phyloP scores from a whole-genome alignment of 495 filamentous ascomycete genomes.

The Lepraria neglecta region DNA sequence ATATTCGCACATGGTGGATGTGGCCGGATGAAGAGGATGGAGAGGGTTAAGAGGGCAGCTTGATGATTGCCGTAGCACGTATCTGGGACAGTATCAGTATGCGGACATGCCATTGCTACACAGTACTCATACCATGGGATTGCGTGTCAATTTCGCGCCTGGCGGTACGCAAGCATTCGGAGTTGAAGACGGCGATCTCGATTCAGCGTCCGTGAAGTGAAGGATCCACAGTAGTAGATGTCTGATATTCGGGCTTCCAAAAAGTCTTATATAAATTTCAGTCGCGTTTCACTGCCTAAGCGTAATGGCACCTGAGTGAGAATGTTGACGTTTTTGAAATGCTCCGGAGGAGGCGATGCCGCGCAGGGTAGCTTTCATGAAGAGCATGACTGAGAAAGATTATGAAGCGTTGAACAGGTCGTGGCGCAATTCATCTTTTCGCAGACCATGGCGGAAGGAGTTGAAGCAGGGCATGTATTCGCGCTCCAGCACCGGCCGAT shows the following conservation, averaged over 20 bases:
- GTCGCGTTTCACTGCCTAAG: background rate
- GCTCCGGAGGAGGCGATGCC: background rate
- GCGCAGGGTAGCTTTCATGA: background rate
- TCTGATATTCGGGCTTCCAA: background rate
- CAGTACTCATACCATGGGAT: background rate
- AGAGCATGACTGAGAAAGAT: slow-evolving; percentile 8
- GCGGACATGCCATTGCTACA: background rate
- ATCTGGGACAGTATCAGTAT: slow-evolving; percentile 11
- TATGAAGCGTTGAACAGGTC: slow-evolving; percentile 15
- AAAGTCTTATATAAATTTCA: background rate
- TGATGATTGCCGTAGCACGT: background rate
- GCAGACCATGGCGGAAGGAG: slow-evolving; percentile 21
- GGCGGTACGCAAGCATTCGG: background rate
- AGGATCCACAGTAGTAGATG: background rate
- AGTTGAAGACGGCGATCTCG: background rate
- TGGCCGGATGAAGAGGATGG: background rate
- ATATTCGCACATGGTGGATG: slow-evolving; percentile 65
- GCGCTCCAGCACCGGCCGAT: slow-evolving; percentile 26
- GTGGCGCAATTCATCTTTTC: slow-evolving; percentile 19
- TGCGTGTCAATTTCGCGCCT: background rate
- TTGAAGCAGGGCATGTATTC: slow-evolving; percentile 23
- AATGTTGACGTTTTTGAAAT: slow-evolving; percentile 1
- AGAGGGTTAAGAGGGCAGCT: background rate
- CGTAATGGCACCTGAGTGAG: background rate
- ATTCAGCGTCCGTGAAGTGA: background rate